A percentile compares a stretch with the other conserved stretches of the same genome.
These are phyloP conservation scores for Stemphylium lycopersici DNA, from an alignment of 2,329 filamentous ascomycete genomes.

Conservation along the genomic window DNA sequence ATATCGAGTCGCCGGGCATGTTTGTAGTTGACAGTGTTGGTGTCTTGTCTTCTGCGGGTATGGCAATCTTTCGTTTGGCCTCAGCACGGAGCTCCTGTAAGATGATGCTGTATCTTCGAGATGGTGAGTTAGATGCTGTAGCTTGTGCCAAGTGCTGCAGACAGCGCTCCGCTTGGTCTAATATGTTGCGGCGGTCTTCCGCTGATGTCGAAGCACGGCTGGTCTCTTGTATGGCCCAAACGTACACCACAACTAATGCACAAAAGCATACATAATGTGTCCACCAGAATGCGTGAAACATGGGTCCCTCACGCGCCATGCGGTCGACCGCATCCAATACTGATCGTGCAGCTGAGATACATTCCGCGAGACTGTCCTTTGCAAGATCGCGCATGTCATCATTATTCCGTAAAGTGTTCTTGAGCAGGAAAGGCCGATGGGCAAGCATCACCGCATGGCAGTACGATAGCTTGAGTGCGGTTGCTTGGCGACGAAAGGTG, in stretches of 20 bases:
- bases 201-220: conserved; percentile 9
- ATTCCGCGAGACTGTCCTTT: conserved; percentile 50
- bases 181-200: conserved; percentile 34
- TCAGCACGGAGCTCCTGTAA: conserved; percentile 54
- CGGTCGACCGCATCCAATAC: conserved; percentile 46
- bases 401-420: conserved; percentile 18
- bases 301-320: conserved; percentile 45
- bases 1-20: background rate
- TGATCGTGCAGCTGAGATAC: conserved; percentile 52
- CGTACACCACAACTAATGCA: conserved; percentile 55
- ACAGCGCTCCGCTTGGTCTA: conserved; percentile 54
- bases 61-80: conserved; percentile 35
- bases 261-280: conserved; percentile 59
- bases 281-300: conserved; percentile 57
- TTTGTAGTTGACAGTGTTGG: background rate
- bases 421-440: conserved; percentile 41
- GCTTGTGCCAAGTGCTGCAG: conserved; percentile 55
- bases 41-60: conserved; percentile 9
- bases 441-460: conserved; percentile 46
- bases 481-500: conserved; percentile 48
- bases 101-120: conserved; percentile 57
- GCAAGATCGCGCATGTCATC: conserved; percentile 39
- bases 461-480: conserved; percentile 40
- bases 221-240: conserved; percentile 54
- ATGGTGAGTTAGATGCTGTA: conserved; percentile 55